Conservation (phyloP, 768 basidiomycete species). For the Mycena floridula region DNA sequence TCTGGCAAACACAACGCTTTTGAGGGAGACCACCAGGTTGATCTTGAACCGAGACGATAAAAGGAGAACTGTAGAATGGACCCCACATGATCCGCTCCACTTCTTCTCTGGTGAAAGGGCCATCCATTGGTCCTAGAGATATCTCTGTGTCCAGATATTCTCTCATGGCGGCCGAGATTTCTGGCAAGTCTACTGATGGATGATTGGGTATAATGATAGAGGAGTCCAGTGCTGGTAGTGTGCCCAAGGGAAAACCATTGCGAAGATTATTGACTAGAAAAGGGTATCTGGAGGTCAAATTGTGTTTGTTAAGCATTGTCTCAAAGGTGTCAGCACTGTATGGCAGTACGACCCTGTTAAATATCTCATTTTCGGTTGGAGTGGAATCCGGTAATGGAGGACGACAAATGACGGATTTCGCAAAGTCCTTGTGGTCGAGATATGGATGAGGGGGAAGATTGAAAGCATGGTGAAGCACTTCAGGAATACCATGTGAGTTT, state of each 20-base stretch:
- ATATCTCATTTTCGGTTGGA: constrained; percentile 12
- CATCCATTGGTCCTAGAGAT: constrained; percentile 7
- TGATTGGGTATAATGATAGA: constrained; percentile 10
- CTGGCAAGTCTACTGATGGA: constrained; percentile 1
- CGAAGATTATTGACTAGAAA: constrained; percentile 21
- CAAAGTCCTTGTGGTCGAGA: constrained; percentile 10
- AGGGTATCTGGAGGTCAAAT: constrained; percentile 21
- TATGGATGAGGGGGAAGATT: constrained; percentile 1
- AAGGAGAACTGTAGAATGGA: constrained; percentile 11
- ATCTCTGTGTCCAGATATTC: constrained; percentile 10
- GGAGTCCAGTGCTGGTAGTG: constrained; percentile 16
- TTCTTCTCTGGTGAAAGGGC: constrained; percentile 8
- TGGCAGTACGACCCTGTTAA: constrained; percentile 19
- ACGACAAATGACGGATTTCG: constrained; percentile 7
- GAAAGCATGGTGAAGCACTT: neutral
- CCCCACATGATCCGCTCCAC: constrained; percentile 9
- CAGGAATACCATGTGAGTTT: neutral
- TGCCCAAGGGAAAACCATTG: constrained; percentile 26
- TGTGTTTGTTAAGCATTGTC: constrained; percentile 12
- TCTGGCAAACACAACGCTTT: constrained; percentile 11
- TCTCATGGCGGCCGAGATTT: constrained; percentile 1
- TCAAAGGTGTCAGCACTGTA: constrained; percentile 25
- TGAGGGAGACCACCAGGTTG: constrained; percentile 9
- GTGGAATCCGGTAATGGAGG: constrained; percentile 1
- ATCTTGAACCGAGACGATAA: constrained; percentile 8